A percentile compares a stretch with the other conserved stretches of the same genome.
phyloP scores from a whole-genome alignment of 331 rosid species.

The Acacia concinna region DNA sequence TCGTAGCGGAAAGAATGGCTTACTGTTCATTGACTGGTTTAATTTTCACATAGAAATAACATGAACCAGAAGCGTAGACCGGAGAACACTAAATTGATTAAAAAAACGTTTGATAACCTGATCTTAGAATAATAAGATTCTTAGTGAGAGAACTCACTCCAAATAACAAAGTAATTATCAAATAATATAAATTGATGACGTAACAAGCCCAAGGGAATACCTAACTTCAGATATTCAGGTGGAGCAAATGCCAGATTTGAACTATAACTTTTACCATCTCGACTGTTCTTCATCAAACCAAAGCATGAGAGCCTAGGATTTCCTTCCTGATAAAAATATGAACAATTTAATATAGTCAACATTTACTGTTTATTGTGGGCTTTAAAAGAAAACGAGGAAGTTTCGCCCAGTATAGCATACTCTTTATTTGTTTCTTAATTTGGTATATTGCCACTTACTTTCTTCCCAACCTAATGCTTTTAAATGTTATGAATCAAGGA shows the following conservation, averaged over 20 bases:
- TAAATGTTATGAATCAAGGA: conserved; percentile 3
- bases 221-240: conserved; percentile 89
- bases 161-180: not conserved
- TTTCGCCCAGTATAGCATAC: not conserved
- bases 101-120: not conserved
- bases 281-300: conserved; percentile 95
- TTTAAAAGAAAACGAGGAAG: conserved; percentile 43
- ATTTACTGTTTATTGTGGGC: conserved; percentile 41
- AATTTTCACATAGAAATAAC: not conserved
- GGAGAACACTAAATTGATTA: not conserved
- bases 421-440: not conserved
- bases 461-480: not conserved
- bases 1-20: not conserved
- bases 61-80: not conserved
- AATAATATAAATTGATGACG: conserved; percentile 21
- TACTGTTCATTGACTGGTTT: not conserved
- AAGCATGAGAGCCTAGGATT: conserved; percentile 97
- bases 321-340: conserved; percentile 54
- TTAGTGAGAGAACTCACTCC: not conserved
- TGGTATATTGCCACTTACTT: not conserved
- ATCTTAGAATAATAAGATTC: not conserved
- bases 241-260: conserved; percentile 96
- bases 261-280: conserved; percentile 95
- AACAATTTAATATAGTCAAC: conserved; percentile 11
- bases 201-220: conserved; percentile 32